Evolutionary conservation across 805 yeast genomes (phyloP).

Genomic region (Kazachstania kunashirensis): DNA sequence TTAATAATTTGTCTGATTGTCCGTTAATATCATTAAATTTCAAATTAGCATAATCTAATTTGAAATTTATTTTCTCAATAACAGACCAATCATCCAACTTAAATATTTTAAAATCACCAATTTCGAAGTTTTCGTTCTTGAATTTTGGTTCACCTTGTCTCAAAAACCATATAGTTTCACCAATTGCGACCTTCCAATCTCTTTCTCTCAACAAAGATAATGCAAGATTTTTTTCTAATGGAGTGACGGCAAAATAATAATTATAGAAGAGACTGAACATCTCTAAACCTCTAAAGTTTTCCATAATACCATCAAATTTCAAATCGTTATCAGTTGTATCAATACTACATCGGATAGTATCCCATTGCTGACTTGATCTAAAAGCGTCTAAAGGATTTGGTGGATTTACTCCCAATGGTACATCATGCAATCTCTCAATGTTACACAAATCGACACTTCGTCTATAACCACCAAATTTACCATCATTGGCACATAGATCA

Average conservation of each 20-base stretch:
- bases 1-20: too few species aligned
- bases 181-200: constrained; percentile 32
- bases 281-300: constrained; percentile 24
- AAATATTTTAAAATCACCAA: constrained; percentile 37
- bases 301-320: constrained; percentile 10
- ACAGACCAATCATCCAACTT: constrained; percentile 37
- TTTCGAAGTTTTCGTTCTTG: constrained; percentile 33
- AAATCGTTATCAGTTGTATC: constrained; percentile 9
- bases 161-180: constrained; percentile 32
- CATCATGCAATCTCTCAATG: constrained; percentile 17
- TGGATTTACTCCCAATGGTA: constrained; percentile 26
- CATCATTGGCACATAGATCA: constrained; percentile 14
- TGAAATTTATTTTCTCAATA: constrained; percentile 33
- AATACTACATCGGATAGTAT: constrained; percentile 19
- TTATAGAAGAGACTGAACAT: constrained; percentile 36
- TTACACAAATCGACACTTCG: constrained; percentile 23
- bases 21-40: constrained; percentile 3
- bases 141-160: constrained; percentile 33
- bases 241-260: constrained; percentile 36
- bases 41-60: constrained; percentile 29
- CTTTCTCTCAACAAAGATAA: constrained; percentile 27
- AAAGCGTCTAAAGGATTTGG: constrained; percentile 30
- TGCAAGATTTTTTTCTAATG: constrained; percentile 33
- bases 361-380: constrained; percentile 30
- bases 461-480: constrained; percentile 23